These are phyloP conservation scores for Apiotrichum brassicae DNA, from an alignment of 1,284 basidiomycete genomes.

Conservation along the genomic window DNA sequence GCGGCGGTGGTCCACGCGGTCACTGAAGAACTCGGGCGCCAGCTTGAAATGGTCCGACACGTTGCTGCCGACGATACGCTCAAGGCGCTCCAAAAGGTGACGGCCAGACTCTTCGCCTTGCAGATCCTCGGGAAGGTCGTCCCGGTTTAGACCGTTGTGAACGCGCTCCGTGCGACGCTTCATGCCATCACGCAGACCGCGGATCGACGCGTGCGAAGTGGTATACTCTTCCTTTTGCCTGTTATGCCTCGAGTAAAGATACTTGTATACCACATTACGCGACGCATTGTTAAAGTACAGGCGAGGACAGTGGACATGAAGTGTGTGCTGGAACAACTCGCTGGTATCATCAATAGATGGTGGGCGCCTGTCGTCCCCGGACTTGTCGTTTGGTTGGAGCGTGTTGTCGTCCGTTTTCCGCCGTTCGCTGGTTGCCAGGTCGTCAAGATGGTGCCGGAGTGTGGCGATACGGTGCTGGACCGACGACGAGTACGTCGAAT, in stretches of 20 bases:
- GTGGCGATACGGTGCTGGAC: conserved; percentile 22
- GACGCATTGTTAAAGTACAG: conserved; percentile 73
- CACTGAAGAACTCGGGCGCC: conserved; percentile 12
- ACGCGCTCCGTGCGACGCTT: conserved; percentile 17
- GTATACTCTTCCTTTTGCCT: conserved; percentile 76
- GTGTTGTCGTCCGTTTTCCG: conserved; percentile 34
- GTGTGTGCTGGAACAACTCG: conserved; percentile 66
- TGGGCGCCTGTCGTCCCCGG: background rate
- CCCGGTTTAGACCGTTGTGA: conserved; percentile 13
- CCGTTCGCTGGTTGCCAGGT: conserved; percentile 23
- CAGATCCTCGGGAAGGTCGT: conserved; percentile 5
- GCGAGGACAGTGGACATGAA: conserved; percentile 81
- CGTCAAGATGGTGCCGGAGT: conserved; percentile 25
- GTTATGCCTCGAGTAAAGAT: conserved; percentile 76
- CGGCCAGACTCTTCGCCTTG: conserved; percentile 1
- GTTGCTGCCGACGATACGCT: conserved; percentile 14
- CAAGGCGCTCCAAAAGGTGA: conserved; percentile 14
- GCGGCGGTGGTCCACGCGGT: conserved; percentile 14
- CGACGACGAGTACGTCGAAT: background rate
- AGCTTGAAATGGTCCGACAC: conserved; percentile 19
- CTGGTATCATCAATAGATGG: background rate
- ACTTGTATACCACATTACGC: conserved; percentile 78
- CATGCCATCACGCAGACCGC: conserved; percentile 29
- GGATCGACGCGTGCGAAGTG: conserved; percentile 66
- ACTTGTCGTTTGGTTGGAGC: conserved; percentile 10